A percentile compares a stretch with the other conserved stretches of the same genome.
Conservation (phyloP, 495 filamentous ascomycete genomes). For the Penicillium verhagenii region DNA sequence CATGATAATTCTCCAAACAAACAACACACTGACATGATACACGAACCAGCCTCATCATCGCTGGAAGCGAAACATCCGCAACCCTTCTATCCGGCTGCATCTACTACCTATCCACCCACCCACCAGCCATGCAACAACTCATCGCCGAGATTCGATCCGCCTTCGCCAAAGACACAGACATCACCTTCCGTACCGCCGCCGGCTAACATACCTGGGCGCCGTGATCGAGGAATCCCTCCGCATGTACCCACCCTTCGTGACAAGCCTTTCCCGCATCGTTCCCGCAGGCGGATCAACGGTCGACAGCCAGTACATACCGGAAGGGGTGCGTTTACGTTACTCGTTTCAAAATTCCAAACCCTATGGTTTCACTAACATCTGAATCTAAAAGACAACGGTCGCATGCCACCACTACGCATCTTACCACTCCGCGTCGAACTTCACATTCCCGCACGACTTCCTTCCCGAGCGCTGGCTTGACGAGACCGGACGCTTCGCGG, state of each 20-base stretch:
- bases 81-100: conserved; percentile 49
- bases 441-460: conserved; percentile 36
- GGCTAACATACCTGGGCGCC: conserved; percentile 36
- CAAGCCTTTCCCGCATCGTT: conserved; percentile 25
- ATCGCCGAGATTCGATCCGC: conserved; percentile 43
- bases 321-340: conserved; percentile 13
- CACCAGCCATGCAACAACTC: conserved; percentile 34
- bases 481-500: conserved; percentile 23
- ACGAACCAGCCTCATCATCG: conserved; percentile 26
- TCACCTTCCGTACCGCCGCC: conserved; percentile 41
- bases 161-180: conserved; percentile 39
- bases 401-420: conserved; percentile 39
- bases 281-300: conserved; percentile 31
- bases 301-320: conserved; percentile 33
- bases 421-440: conserved; percentile 33
- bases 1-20: too few relatives aligned
- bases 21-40: background rate
- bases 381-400: conserved; percentile 27
- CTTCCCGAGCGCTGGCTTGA: conserved; percentile 48
- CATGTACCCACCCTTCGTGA: conserved; percentile 39
- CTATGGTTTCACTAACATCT: background rate
- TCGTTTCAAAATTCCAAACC: background rate
- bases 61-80: conserved; percentile 60
- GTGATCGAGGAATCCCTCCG: conserved; percentile 45
- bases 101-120: conserved; percentile 48